Conservation (phyloP, 805 yeast species). For the Clavispora fructus region DNA sequence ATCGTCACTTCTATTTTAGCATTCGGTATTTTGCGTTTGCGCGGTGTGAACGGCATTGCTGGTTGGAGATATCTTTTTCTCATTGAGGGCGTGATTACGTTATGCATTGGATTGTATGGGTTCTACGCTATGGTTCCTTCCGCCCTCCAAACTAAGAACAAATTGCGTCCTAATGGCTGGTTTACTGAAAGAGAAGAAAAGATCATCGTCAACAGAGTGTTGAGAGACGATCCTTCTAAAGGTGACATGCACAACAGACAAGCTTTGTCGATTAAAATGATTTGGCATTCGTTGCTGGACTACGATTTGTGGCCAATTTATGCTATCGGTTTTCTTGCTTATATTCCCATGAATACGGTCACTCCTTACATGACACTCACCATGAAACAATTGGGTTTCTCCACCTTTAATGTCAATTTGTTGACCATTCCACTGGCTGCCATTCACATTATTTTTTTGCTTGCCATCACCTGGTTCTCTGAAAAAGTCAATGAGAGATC, state of each 20-base stretch:
- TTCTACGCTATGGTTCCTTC: slow-evolving; percentile 51
- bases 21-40: slow-evolving; percentile 48
- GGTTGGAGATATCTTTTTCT: slow-evolving; percentile 67
- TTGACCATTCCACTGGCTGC: slow-evolving; percentile 47
- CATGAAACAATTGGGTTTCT: slow-evolving; percentile 45
- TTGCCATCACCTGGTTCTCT: slow-evolving; percentile 19
- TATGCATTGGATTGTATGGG: slow-evolving; percentile 44
- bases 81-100: slow-evolving; percentile 57
- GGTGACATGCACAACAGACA: slow-evolving; percentile 64
- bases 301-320: slow-evolving; percentile 55
- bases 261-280: slow-evolving; percentile 38
- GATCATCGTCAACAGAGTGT: slow-evolving; percentile 51
- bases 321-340: slow-evolving; percentile 38
- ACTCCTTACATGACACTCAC: slow-evolving; percentile 43
- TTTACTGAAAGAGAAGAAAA: slow-evolving; percentile 48
- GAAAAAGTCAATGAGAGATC: slow-evolving; percentile 22
- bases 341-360: slow-evolving; percentile 12
- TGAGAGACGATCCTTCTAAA: slow-evolving; percentile 57
- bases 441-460: slow-evolving; percentile 17
- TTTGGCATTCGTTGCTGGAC: slow-evolving; percentile 40
- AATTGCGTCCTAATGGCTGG: slow-evolving; percentile 48
- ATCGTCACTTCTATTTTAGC: slow-evolving; percentile 44
- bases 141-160: slow-evolving; percentile 46
- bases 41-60: slow-evolving; percentile 38
- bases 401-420: slow-evolving; percentile 47